A percentile compares a stretch with the other conserved stretches of the same genome.
Conservation (phyloP, 2,329 filamentous ascomycete genomes). For the Cordyceps tenuipes region DNA sequence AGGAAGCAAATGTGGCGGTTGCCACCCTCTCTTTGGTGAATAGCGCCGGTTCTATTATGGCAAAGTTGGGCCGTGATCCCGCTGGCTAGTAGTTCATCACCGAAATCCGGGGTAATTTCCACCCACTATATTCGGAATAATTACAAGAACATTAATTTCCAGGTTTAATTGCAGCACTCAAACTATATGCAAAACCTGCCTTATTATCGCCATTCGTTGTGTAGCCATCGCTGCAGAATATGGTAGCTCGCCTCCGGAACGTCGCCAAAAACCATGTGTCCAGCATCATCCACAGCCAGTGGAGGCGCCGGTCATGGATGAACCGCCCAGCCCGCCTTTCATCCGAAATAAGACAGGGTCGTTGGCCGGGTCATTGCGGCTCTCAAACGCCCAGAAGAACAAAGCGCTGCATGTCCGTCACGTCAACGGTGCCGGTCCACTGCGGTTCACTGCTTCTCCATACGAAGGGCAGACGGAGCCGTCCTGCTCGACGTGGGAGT, state of each 20-base stretch:
- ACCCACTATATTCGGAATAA: neutral
- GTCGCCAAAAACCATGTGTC: constrained; percentile 18
- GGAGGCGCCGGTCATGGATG: constrained; percentile 14
- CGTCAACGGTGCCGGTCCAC: constrained; percentile 17
- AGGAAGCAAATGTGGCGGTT: neutral
- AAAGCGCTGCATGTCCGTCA: constrained; percentile 15
- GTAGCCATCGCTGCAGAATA: constrained; percentile 17
- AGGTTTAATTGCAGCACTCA: neutral
- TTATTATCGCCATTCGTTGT: constrained; percentile 7
- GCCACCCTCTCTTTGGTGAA: neutral
- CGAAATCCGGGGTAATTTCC: neutral
- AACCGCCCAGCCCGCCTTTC: constrained; percentile 19
- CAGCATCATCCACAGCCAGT: constrained; percentile 16
- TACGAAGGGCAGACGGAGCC: constrained; percentile 12
- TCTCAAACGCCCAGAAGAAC: constrained; percentile 22
- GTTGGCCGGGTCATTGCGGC: constrained; percentile 17
- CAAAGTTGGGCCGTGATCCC: neutral
- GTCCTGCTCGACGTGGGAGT: constrained; percentile 6
- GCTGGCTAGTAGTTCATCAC: neutral
- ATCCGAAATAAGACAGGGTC: constrained; percentile 41
- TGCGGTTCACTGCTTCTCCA: constrained; percentile 16
- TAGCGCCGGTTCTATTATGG: neutral
- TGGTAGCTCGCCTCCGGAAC: constrained; percentile 16
- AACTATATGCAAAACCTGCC: neutral
- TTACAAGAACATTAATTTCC: neutral